phyloP scores from a whole-genome alignment of 2,329 filamentous ascomycete genomes.

The Calonectria ilicicola region DNA sequence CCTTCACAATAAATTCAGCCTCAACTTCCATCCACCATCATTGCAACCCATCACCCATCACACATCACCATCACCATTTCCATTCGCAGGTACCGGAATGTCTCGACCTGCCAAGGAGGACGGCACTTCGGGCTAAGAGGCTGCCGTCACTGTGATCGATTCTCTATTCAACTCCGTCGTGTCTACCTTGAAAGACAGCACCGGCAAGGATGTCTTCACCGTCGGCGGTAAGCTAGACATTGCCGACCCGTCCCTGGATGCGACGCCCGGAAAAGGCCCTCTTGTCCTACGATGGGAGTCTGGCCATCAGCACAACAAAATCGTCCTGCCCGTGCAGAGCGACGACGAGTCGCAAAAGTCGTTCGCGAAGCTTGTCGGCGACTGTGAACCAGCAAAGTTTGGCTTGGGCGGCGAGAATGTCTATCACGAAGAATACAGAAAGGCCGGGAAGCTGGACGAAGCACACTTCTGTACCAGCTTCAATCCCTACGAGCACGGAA shows the following conservation, averaged over 20 bases:
- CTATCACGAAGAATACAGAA: conserved; percentile 64
- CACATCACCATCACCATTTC: too few species aligned
- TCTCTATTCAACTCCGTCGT: neutral
- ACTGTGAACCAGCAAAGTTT: conserved; percentile 58
- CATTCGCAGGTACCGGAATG: neutral
- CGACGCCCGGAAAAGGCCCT: neutral
- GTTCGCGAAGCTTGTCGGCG: neutral
- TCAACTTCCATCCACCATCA: too few species aligned
- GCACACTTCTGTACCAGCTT: conserved; percentile 61
- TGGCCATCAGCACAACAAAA: neutral
- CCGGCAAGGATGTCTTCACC: neutral
- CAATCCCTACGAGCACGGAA: conserved; percentile 62
- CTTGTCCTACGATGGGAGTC: neutral
- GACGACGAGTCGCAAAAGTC: neutral
- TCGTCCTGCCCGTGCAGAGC: neutral
- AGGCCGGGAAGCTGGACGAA: conserved; percentile 63
- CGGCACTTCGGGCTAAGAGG: neutral
- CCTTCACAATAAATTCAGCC: too few species aligned
- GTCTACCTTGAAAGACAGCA: neutral
- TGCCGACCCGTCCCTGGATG: neutral
- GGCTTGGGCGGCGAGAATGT: conserved; percentile 59
- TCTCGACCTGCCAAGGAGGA: neutral
- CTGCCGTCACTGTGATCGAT: neutral
- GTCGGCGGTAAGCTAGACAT: neutral
- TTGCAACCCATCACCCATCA: neutral